Evolutionary conservation across 2,329 filamentous ascomycete species (phyloP), one percentile per base, ranked within the genome.

Genomic region (Apiospora sp.): DNA sequence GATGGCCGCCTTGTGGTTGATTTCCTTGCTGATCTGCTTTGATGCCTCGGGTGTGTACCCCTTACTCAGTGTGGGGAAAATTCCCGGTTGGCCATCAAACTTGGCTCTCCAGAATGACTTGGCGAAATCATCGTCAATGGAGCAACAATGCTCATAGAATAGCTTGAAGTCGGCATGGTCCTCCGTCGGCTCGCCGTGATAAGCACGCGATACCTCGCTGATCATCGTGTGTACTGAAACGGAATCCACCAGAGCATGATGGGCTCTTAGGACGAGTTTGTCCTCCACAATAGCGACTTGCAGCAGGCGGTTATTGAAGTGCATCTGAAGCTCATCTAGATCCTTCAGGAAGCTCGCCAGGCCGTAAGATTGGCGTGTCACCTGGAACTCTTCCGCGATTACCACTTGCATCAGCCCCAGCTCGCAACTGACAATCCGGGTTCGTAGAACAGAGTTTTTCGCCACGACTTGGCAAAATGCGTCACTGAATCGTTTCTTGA

Each of bases 81-180:
- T 67, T 7, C 71, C 44, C 34, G 74, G 72, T 5, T 19, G 30
- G 2, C 75, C 74, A 24, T 46, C 71, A 51, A 76, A 74, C 12
- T 74, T 61, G 8, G 72, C 30, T 30, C 34, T 69, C 75, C 75
- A 76, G 67, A 76, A 76, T 8, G 71, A 64, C 27, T 49, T 76
- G 6, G 75, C 75, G 1, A 54, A 24, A 6, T 30, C 10, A 43
- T 73, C 71, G 19, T 76, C 13, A n/a, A 73, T 70, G 30, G 48
- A 30, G 16, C 41, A 8, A 24, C 68, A 27, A 73, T 34, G 27
- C 70, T 44, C 30, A 1, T 71, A 70, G 30, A 76, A 76, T 4
- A 68, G 22, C 24, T 73, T 75, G 71, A 72, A 76, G 10, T 24
- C 34, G 19, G 74, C 58, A 22, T 70, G 71, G 37, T 3, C n/a